Evolutionary conservation across 2,329 filamentous ascomycete species (phyloP), one percentile per base, ranked within the genome.

Genomic region (Colletotrichum trifolii): DNA sequence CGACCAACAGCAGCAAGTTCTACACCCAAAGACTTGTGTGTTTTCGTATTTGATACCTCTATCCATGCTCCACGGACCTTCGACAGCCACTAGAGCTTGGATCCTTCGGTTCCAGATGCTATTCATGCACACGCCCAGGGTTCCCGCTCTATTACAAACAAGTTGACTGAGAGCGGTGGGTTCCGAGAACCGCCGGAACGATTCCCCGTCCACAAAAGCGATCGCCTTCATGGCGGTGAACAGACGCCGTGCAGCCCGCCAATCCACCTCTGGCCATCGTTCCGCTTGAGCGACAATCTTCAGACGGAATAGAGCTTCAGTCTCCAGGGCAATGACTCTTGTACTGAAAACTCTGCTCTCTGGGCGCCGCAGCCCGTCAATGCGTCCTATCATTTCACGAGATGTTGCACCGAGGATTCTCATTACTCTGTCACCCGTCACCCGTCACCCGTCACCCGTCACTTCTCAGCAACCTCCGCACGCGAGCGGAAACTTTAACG

Each of bases 301-400:
- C 42, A 58, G 54, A 66, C 58, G 53, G 58, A 25, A 13, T 35
- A 54, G 49, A 40, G 49, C 47, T 42, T 40, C 36, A 40, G 62
- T 65, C 46, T 62, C 52, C 58, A 65, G 62, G 53, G 62, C 62
- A 65, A 65, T 65, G 62, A 53, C 58, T 65, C 58, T 62, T 47
- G 7, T 33, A 36, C 47, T 57, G 62, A 62, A 65, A 65, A 56
- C 46, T 57, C 62, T 65, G 62, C 58, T 38, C 53, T 62, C 50
- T 52, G 58, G 58, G 58, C 62, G 58, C 17, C 35, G 36, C 46
- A 52, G 47, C 52, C 40, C n/a, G 52, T 47, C 46, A n/a, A 25
- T 43, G 47, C 52, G 42, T 65, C 58, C 52, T 65, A 65, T 65
- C 47, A 62, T 15, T 65, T 17, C 3, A 52, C 52, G 25, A 40